Conservation (phyloP, 1,284 basidiomycete species). For the Microstroma glucosiphilum region DNA sequence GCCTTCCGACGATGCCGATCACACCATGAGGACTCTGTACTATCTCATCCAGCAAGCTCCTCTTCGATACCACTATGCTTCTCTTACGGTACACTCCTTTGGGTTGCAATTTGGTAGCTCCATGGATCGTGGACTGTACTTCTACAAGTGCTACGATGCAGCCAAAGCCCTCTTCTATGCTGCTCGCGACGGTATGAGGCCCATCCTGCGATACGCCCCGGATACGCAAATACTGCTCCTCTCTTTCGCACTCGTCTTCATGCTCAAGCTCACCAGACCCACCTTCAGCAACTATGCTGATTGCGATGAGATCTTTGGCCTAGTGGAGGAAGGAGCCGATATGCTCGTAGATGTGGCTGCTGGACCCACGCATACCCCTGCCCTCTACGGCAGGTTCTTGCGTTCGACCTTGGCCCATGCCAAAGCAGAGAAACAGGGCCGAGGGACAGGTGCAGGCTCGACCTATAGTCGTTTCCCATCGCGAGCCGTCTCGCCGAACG, state of each 20-base stretch:
- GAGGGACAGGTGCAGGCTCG: neutral
- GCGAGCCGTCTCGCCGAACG: neutral
- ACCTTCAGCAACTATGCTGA: slow-evolving; percentile 72
- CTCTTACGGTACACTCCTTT: slow-evolving; percentile 70
- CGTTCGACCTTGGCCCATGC: slow-evolving; percentile 24
- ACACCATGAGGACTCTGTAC: slow-evolving; percentile 38
- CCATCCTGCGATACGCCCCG: slow-evolving; percentile 70
- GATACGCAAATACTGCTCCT: slow-evolving; percentile 87
- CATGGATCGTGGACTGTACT: slow-evolving; percentile 46
- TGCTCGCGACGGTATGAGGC: slow-evolving; percentile 31
- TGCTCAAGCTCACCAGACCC: slow-evolving; percentile 64
- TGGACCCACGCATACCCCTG: slow-evolving; percentile 43
- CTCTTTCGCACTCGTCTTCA: slow-evolving; percentile 70
- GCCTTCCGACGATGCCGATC: slow-evolving; percentile 32
- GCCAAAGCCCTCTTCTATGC: slow-evolving; percentile 40
- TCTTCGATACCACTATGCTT: slow-evolving; percentile 43
- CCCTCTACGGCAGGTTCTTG: slow-evolving; percentile 42
- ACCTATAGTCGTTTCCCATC: neutral
- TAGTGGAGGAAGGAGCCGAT: slow-evolving; percentile 74
- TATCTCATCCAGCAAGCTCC: slow-evolving; percentile 37
- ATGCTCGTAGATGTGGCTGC: slow-evolving; percentile 43
- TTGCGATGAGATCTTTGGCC: slow-evolving; percentile 59
- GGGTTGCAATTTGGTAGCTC: slow-evolving; percentile 71
- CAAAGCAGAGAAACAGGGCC: slow-evolving; percentile 2
- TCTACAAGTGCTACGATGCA: slow-evolving; percentile 46